phyloP scores from a whole-genome alignment of 148 eudicot genomes.

The Cornus kousa region DNA sequence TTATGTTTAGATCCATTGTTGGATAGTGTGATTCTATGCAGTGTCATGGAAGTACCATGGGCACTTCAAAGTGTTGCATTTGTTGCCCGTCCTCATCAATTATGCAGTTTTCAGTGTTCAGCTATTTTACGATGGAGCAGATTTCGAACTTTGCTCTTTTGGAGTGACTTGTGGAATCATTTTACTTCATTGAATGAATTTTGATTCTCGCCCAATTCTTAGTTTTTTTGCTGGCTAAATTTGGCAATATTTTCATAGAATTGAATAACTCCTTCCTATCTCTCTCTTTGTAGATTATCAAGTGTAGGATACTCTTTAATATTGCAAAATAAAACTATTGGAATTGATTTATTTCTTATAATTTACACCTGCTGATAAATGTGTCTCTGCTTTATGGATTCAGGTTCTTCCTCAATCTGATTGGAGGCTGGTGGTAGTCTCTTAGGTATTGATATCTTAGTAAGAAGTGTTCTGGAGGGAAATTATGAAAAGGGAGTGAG shows the following conservation, averaged over 20 bases:
- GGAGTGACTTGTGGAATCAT: not conserved
- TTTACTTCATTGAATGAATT: not conserved
- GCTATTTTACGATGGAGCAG: not conserved
- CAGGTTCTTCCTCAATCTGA: not conserved
- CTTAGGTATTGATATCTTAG: not conserved
- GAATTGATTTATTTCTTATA: not conserved
- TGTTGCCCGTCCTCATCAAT: not conserved
- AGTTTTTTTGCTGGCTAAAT: not conserved
- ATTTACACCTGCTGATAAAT: conserved; percentile 1
- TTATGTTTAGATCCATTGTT: not conserved
- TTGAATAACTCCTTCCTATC: not conserved
- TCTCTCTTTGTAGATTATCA: not conserved
- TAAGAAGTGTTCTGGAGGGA: conserved; percentile 7
- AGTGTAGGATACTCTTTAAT: not conserved
- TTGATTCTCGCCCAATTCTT: not conserved
- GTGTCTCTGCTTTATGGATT: conserved; percentile 14
- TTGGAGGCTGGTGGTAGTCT: conserved; percentile 7
- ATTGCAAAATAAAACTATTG: not conserved
- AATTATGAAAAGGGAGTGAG: not conserved
- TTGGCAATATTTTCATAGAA: not conserved
- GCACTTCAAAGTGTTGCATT: not conserved
- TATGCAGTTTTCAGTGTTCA: not conserved
- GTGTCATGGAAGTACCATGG: not conserved
- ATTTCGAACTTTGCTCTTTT: not conserved
- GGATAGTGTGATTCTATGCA: not conserved